Evolutionary conservation across 2,329 filamentous ascomycete species (phyloP).

Genomic region (Arthroderma sp.): DNA sequence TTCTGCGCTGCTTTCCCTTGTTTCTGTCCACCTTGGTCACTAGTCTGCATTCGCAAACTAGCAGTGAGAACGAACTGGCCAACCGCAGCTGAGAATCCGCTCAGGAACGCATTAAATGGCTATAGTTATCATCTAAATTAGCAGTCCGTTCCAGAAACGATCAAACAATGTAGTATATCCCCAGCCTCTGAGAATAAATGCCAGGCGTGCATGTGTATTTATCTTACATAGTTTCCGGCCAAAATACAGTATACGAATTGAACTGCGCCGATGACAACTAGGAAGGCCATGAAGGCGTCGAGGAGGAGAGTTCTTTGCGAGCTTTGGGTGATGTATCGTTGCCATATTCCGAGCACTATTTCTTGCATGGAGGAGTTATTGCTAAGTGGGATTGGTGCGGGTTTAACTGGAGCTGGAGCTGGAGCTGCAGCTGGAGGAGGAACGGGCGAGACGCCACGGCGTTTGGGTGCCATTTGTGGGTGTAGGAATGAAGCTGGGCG

Average conservation of each 20-base stretch:
- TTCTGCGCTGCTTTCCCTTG: slow-evolving; percentile 39
- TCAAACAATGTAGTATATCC: not conserved
- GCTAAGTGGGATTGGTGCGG: slow-evolving; percentile 20
- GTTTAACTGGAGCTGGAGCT: slow-evolving; percentile 11
- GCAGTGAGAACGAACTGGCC: slow-evolving; percentile 96
- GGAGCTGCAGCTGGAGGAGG: slow-evolving; percentile 12
- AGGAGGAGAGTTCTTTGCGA: slow-evolving; percentile 85
- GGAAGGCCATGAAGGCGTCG: slow-evolving; percentile 79
- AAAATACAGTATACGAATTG: slow-evolving; percentile 90
- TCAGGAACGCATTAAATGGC: slow-evolving; percentile 98
- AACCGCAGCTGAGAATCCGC: slow-evolving; percentile 85
- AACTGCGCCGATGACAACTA: slow-evolving; percentile 71
- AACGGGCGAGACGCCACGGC: slow-evolving; percentile 15
- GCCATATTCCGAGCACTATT: slow-evolving; percentile 57
- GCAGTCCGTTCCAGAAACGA: not conserved
- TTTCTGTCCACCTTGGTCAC: slow-evolving; percentile 37
- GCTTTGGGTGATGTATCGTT: slow-evolving; percentile 67
- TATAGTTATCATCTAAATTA: slow-evolving; percentile 28
- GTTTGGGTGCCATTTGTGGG: slow-evolving; percentile 20
- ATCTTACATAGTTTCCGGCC: slow-evolving; percentile 82
- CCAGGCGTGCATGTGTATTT: not conserved
- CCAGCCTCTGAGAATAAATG: not conserved
- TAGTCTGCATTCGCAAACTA: slow-evolving; percentile 82
- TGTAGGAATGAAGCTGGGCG: too few relatives aligned
- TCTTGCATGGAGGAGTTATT: slow-evolving; percentile 33